These are phyloP conservation scores for Epithele typhae DNA, from an alignment of 768 basidiomycete genomes.

Conservation along the genomic window DNA sequence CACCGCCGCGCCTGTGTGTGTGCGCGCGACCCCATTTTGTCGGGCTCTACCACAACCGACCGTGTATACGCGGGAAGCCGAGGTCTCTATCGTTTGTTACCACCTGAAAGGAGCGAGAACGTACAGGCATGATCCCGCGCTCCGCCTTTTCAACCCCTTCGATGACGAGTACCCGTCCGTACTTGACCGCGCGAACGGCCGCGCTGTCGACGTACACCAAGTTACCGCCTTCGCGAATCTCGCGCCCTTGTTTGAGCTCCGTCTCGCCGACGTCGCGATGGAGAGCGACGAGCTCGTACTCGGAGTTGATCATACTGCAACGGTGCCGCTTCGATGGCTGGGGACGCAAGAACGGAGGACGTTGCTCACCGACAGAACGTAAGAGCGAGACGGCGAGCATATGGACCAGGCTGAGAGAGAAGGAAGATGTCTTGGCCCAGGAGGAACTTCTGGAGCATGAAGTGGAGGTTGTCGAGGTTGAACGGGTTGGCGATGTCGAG, in stretches of 20 bases:
- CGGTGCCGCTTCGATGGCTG: neutral
- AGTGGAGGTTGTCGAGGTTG: conserved; percentile 56
- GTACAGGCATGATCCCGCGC: conserved; percentile 66
- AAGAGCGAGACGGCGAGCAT: conserved; percentile 56
- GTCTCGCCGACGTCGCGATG: conserved; percentile 72
- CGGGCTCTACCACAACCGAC: too few relatives aligned
- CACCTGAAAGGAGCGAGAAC: conserved; percentile 15
- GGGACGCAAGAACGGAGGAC: neutral
- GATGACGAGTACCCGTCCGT: conserved; percentile 59
- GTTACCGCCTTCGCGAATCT: conserved; percentile 57
- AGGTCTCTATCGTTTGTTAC: too few relatives aligned
- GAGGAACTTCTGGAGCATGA: conserved; percentile 63
- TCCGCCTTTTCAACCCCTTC: conserved; percentile 73
- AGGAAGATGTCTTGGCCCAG: conserved; percentile 67
- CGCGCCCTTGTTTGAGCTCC: conserved; percentile 66
- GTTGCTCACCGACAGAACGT: conserved; percentile 52
- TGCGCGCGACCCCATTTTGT: too few relatives aligned
- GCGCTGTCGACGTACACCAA: conserved; percentile 67
- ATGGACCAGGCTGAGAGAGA: conserved; percentile 63
- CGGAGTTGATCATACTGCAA: conserved; percentile 47
- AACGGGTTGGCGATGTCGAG: conserved; percentile 49
- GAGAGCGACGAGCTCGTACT: conserved; percentile 65
- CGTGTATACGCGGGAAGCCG: too few relatives aligned
- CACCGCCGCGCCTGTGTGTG: too few relatives aligned
- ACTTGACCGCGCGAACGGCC: conserved; percentile 61